Percentiles rank a stretch among this genome's conserved stretches.
Evolutionary conservation across 305 asterid species (phyloP).

Genomic region (Fraxinus xanthoxyloides): DNA sequence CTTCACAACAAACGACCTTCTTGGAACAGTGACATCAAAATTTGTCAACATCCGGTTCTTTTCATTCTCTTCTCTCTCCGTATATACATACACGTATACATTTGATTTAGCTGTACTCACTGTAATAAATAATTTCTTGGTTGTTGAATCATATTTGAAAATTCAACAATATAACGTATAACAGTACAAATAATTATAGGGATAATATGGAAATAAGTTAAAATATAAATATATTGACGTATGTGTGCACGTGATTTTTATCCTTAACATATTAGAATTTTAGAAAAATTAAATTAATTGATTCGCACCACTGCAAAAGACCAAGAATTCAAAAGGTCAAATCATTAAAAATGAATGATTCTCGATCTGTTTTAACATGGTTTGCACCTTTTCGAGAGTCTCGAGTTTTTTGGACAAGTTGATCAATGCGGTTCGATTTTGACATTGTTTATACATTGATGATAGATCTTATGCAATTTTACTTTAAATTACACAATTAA

Average conservation of each 20-base stretch:
- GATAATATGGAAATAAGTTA: neutral
- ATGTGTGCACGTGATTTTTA: neutral
- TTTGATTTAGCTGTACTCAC: conserved; percentile 8
- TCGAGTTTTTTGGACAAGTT: neutral
- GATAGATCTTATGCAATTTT: neutral
- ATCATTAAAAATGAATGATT: neutral
- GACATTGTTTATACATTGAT: neutral
- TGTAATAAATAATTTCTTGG: conserved; percentile 23
- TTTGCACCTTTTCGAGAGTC: neutral
- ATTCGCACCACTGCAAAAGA: too few relatives aligned
- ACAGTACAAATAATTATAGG: neutral
- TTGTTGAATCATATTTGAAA: conserved; percentile 16
- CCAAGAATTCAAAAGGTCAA: neutral
- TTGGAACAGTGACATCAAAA: conserved; percentile 67
- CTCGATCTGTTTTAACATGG: neutral
- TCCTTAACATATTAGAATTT: neutral
- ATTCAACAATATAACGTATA: neutral
- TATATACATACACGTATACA: neutral
- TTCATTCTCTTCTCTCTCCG: conserved; percentile 38
- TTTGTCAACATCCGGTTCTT: conserved; percentile 58
- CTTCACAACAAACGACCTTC: conserved; percentile 57
- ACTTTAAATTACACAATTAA: neutral
- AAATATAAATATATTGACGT: neutral
- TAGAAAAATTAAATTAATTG: neutral
- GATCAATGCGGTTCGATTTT: neutral